Percentiles rank a stretch among this genome's conserved stretches.
Conservation (phyloP, 352 stramenopile species). For the Globisporangium nunn region DNA sequence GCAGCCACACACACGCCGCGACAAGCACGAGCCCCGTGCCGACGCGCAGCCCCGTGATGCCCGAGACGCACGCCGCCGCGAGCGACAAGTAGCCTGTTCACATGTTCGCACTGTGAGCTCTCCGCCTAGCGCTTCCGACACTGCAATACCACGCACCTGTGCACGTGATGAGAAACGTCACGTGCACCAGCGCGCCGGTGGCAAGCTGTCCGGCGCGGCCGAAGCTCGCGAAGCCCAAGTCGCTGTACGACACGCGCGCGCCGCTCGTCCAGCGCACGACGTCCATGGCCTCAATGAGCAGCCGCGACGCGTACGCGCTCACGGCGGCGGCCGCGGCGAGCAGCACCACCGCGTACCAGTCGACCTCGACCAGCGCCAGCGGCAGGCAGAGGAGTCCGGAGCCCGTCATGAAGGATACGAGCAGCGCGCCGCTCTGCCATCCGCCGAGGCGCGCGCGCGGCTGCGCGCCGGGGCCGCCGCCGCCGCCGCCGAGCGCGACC, state of each 20-base stretch:
- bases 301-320: slow-evolving; percentile 55
- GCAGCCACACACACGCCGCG: slow-evolving; percentile 45
- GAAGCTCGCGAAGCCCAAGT: slow-evolving; percentile 66
- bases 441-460: slow-evolving; percentile 26
- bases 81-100: slow-evolving; percentile 42
- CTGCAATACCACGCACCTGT: slow-evolving; percentile 20
- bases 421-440: slow-evolving; percentile 62
- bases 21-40: slow-evolving; percentile 48
- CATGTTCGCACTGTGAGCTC: neutral
- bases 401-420: slow-evolving; percentile 73
- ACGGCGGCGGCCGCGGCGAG: slow-evolving; percentile 40
- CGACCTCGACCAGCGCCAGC: slow-evolving; percentile 67
- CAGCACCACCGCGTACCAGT: slow-evolving; percentile 68
- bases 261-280: slow-evolving; percentile 61
- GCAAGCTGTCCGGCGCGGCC: slow-evolving; percentile 29
- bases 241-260: slow-evolving; percentile 53
- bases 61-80: slow-evolving; percentile 45
- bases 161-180: slow-evolving; percentile 50
- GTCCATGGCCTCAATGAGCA: slow-evolving; percentile 66
- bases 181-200: slow-evolving; percentile 43
- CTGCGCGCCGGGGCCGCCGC: slow-evolving; percentile 9
- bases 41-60: slow-evolving; percentile 50
- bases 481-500: slow-evolving; percentile 13
- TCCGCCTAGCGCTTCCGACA: too few species aligned
- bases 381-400: slow-evolving; percentile 67